Evolutionary conservation across 2,329 filamentous ascomycete species (phyloP), one percentile per base, ranked within the genome.

Genomic region (Huntiella bhutanensis): DNA sequence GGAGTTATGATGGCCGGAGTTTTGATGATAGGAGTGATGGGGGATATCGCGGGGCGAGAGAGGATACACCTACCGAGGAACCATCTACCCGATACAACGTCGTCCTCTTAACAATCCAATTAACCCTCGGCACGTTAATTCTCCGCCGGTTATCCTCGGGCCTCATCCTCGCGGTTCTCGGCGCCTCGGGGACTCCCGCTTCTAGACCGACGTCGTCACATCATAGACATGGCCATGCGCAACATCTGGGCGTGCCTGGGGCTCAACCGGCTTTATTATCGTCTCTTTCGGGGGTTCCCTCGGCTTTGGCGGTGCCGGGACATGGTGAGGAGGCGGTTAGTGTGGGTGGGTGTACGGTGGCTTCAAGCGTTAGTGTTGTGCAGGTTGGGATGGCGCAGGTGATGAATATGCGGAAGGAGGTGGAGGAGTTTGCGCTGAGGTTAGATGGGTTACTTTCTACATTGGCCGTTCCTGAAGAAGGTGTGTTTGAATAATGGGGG

Each of bases 91-190:
- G 22, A 10, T 28, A 28, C 8, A 28, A 28, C 8, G 22, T 28
- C 6, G 22, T 28, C 8, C 22, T 28, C 22, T 10, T 76, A 33
- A 75, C 71, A 1, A 66, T 78, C 32, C 72, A 79, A 59, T 68
- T 80, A 42, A 64, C 65, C 28, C 71, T 66, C 43, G 67, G 69
- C 32, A 69, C 77, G 28, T 67, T 80, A 53, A 68, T 77, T 15
- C 71, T 80, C 47, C 64, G 73, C 8, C 63, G 64, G 2, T 61
- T 80, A 32, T 64, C 62, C 36, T 78, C 73, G 57, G 73, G 73
- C 13, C 64, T 80, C 40, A 62, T 80, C 34, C 75, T 80, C 52
- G 70, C 78, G 41, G 75, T 71, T 53, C 66, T 78, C 36, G 74
- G 73, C 0, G 64, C 69, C 1, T 55, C 64, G 3, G 54, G 36